Conservation (phyloP, 345 rosid species). For the Brassica rapa region DNA sequence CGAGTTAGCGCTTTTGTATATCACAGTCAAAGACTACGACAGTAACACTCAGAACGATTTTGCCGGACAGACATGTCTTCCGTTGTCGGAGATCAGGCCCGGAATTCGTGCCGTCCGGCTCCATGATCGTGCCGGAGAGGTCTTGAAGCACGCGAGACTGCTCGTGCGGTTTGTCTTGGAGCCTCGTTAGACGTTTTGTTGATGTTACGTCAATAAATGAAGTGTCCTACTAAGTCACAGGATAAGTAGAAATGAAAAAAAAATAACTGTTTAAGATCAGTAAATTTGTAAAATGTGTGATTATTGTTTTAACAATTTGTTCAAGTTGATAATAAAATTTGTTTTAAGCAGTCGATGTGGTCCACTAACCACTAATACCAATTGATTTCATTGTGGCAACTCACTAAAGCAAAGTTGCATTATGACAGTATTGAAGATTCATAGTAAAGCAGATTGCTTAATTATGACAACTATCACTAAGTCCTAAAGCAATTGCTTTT, state of each 20-base stretch:
- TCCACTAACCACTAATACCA: conserved; percentile 4
- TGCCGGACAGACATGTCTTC: conserved; percentile 84
- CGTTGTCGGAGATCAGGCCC: conserved; percentile 56
- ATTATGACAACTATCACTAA: neutral
- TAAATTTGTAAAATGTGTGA: neutral
- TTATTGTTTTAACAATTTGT: neutral
- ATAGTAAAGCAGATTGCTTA: conserved; percentile 1
- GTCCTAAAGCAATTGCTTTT: neutral
- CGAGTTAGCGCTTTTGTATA: conserved; percentile 66
- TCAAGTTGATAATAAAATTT: neutral
- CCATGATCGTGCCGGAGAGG: conserved; percentile 54
- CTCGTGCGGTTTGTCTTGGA: conserved; percentile 39
- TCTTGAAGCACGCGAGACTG: conserved; percentile 59
- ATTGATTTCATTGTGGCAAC: neutral
- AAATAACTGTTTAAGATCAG: neutral
- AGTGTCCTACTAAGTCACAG: neutral
- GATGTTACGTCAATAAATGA: conserved; percentile 16
- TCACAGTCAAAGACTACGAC: conserved; percentile 74
- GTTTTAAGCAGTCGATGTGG: conserved; percentile 7
- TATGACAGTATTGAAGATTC: neutral
- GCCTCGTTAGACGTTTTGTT: conserved; percentile 14
- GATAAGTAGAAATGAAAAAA: neutral
- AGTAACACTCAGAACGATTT: conserved; percentile 74
- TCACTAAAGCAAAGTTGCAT: neutral
- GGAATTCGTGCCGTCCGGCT: conserved; percentile 79